phyloP scores from a whole-genome alignment of 2,329 filamentous ascomycete genomes.

The Colletotrichum kahawae region DNA sequence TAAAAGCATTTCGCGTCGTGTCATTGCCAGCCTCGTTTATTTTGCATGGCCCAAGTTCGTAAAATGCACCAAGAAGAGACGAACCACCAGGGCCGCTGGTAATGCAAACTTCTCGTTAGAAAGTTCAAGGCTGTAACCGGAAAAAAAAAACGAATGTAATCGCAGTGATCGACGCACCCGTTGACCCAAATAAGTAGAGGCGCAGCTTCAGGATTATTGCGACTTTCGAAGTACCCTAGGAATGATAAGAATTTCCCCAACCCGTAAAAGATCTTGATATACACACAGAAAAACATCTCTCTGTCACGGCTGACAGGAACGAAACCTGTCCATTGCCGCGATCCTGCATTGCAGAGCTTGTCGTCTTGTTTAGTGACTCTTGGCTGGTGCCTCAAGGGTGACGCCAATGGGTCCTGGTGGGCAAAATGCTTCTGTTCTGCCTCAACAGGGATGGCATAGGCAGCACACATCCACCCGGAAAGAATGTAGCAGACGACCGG shows the following conservation, averaged over 20 bases:
- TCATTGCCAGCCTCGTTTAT: conserved; percentile 4
- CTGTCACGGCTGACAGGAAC: neutral
- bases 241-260: neutral
- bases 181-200: neutral
- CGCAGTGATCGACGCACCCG: neutral
- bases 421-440: neutral
- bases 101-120: neutral
- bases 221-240: neutral
- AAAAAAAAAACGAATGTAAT: neutral
- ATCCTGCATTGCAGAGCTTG: conserved; percentile 14
- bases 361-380: neutral
- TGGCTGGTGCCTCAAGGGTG: neutral
- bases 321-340: conserved; percentile 19
- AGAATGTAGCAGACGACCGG: neutral
- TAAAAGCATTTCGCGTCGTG: conserved; percentile 1
- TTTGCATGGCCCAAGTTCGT: conserved; percentile 24
- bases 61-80: conserved; percentile 22
- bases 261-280: neutral
- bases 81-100: conserved; percentile 22
- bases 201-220: neutral
- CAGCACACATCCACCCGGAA: neutral
- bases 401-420: neutral
- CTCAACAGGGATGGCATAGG: neutral
- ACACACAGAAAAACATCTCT: neutral
- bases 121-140: neutral